These are phyloP conservation scores for Saccharomycopsis olivae DNA, from an alignment of 805 yeast genomes.

Conservation along the genomic window DNA sequence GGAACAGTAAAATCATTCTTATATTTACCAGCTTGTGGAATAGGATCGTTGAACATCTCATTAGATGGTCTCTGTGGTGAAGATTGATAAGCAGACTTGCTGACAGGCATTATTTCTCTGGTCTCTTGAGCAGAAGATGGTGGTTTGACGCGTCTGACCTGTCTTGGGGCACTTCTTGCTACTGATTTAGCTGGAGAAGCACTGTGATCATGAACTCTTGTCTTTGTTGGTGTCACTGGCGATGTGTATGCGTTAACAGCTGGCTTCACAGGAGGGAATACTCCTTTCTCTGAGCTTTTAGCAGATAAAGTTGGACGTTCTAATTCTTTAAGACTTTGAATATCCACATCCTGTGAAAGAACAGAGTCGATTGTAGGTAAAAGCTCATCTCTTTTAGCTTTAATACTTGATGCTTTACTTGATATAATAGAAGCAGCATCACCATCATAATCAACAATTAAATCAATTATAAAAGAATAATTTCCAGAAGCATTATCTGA, in stretches of 20 bases:
- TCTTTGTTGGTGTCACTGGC: not conserved
- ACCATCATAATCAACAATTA: slow-evolving; percentile 16
- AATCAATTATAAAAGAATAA: slow-evolving; percentile 17
- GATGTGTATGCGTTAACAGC: no score
- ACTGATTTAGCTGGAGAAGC: not conserved
- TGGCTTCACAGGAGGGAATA: no score
- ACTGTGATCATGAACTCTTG: no score
- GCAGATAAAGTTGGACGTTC: not conserved
- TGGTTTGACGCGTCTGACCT: not conserved
- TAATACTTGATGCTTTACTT: not conserved
- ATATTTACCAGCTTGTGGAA: not conserved
- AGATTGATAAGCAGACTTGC: not conserved
- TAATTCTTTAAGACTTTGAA: no score
- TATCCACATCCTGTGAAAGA: no score
- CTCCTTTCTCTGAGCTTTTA: not conserved
- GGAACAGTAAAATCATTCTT: slow-evolving; percentile 12
- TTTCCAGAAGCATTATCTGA: slow-evolving; percentile 9
- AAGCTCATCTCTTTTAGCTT: not conserved
- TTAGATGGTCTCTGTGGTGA: not conserved
- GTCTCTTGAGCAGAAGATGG: not conserved
- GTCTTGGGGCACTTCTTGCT: not conserved
- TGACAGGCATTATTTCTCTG: not conserved
- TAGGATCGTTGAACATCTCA: not conserved
- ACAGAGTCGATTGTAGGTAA: slow-evolving; percentile 1
- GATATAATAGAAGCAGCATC: slow-evolving; percentile 8